Conservation (phyloP, 148 eudicot genomes). For the Dysphania ambrosioides region DNA sequence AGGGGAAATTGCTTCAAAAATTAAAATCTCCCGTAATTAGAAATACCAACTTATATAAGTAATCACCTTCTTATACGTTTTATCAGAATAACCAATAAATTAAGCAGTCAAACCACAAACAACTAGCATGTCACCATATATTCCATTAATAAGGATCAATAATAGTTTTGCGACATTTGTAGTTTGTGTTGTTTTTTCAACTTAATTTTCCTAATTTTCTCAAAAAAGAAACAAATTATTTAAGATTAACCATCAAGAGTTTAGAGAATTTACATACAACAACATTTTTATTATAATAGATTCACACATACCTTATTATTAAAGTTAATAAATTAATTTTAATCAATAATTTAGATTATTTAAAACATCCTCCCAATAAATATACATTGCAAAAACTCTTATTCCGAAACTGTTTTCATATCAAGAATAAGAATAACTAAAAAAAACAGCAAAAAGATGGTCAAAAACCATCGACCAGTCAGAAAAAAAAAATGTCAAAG, state of each 20-base stretch:
- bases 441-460: constrained; percentile 5
- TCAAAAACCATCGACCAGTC: constrained; percentile 27
- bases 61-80: background rate
- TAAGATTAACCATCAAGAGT: background rate
- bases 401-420: background rate
- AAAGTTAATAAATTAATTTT: background rate
- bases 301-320: background rate
- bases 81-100: background rate
- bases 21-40: no score
- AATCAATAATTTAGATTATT: background rate
- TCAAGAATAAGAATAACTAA: background rate
- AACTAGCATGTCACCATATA: background rate
- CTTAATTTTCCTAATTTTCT: background rate
- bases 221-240: background rate
- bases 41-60: background rate
- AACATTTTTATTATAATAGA: no score
- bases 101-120: background rate
- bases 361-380: background rate
- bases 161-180: background rate
- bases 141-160: background rate
- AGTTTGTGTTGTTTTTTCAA: no score
- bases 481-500: constrained; percentile 34
- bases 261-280: no score
- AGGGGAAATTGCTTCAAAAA: background rate
- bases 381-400: background rate